Evolutionary conservation across 495 filamentous ascomycete genomes (phyloP).

Genomic region (Darksidea phi): DNA sequence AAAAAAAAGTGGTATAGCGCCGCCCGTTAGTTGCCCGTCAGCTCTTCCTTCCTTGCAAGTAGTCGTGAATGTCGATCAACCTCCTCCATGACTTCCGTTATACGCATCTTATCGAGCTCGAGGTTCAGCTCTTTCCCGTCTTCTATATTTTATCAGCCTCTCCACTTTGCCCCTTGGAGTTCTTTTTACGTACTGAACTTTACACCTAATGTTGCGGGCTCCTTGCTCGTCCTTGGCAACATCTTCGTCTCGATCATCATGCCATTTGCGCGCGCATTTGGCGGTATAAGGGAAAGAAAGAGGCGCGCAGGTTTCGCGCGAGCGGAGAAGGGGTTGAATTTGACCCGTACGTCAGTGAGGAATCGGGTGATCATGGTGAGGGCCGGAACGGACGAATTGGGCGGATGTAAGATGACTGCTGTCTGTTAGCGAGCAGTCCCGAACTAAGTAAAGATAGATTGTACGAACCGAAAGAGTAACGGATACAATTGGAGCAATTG

Average conservation of each 20-base stretch:
- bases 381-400: not conserved
- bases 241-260: conserved; percentile 80
- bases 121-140: conserved; percentile 76
- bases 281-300: conserved; percentile 84
- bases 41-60: conserved; percentile 75
- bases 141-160: conserved; percentile 50
- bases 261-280: conserved; percentile 63
- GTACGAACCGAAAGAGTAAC: not conserved
- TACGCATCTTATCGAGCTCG: conserved; percentile 71
- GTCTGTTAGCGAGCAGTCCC: not conserved
- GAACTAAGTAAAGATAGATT: not conserved
- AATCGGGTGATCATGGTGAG: conserved; percentile 79
- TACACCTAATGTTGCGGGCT: conserved; percentile 62
- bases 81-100: conserved; percentile 84
- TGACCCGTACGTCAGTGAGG: conserved; percentile 77
- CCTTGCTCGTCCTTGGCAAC: conserved; percentile 61
- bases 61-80: conserved; percentile 82
- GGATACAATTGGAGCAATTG: conserved; percentile 1
- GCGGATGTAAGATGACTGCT: not conserved
- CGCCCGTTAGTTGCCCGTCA: conserved; percentile 43
- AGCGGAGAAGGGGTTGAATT: conserved; percentile 88
- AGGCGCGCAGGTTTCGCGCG: conserved; percentile 75
- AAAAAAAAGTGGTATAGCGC: too few species aligned
- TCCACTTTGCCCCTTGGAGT: conserved; percentile 41
- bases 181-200: conserved; percentile 74